Percentiles rank a stretch among this genome's conserved stretches.
These are phyloP conservation scores for Moesziomyces sp. DNA, from an alignment of 1,284 basidiomycete species.

Conservation along the genomic window DNA sequence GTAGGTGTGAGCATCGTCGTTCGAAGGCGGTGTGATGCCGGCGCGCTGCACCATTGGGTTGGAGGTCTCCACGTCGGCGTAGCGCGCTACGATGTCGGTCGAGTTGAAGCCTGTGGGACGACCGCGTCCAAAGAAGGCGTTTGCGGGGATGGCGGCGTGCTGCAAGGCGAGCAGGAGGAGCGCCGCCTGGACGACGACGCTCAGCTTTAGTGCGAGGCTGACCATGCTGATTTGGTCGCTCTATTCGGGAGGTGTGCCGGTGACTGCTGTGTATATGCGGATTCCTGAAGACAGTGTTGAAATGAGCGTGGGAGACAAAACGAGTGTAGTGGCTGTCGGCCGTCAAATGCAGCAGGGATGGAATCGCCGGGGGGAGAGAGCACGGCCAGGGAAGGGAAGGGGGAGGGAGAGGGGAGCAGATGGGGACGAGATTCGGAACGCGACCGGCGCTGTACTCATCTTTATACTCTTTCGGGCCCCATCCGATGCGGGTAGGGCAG, in stretches of 20 bases:
- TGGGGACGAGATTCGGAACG: slow-evolving; percentile 1
- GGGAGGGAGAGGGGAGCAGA: not conserved
- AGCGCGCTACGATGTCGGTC: slow-evolving; percentile 6
- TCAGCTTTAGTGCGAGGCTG: slow-evolving; percentile 21
- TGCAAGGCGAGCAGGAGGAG: slow-evolving; percentile 31
- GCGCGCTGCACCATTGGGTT: slow-evolving; percentile 18
- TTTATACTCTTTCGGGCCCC: not conserved
- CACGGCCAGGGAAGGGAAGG: not conserved
- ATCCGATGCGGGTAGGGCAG: not conserved
- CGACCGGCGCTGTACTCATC: not conserved
- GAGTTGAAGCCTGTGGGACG: not conserved
- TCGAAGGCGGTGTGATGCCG: not conserved
- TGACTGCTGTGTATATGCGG: not conserved
- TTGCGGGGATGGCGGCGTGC: slow-evolving; percentile 18
- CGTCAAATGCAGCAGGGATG: not conserved
- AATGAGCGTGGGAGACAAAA: slow-evolving; percentile 17
- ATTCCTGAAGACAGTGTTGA: not conserved
- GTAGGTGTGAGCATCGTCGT: not conserved
- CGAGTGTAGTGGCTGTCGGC: slow-evolving; percentile 6
- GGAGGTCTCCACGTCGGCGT: slow-evolving; percentile 6
- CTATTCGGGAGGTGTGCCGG: not conserved
- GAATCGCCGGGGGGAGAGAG: not conserved
- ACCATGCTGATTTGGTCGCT: slow-evolving; percentile 15
- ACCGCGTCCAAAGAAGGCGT: slow-evolving; percentile 19
- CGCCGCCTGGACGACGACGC: slow-evolving; percentile 33